Conservation (phyloP, 1,139 yeast species). For the Candida dubliniensis region DNA sequence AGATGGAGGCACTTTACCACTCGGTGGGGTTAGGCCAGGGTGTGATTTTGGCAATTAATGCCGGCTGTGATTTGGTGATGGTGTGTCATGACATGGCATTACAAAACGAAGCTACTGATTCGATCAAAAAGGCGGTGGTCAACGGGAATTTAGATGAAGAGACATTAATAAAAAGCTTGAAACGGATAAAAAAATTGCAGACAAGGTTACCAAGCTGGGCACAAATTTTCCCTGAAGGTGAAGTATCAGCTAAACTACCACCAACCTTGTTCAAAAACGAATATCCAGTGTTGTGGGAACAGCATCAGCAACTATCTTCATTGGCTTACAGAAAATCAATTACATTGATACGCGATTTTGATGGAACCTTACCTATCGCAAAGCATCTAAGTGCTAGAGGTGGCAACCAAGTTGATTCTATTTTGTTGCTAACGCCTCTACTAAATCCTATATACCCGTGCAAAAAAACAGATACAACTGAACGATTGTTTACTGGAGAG, state of each 20-base stretch:
- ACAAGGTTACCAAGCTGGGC: constrained; percentile 48
- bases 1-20: constrained; percentile 63
- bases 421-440: constrained; percentile 56
- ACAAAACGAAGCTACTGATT: constrained; percentile 60
- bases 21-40: constrained; percentile 69
- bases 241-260: constrained; percentile 28
- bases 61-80: constrained; percentile 67
- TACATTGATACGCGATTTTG: constrained; percentile 57
- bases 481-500: constrained; percentile 49
- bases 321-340: constrained; percentile 54
- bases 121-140: constrained; percentile 52
- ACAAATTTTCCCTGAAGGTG: constrained; percentile 43
- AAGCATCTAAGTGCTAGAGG: constrained; percentile 29
- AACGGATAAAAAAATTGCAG: constrained; percentile 48
- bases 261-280: constrained; percentile 27
- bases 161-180: constrained; percentile 40
- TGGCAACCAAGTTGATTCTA: constrained; percentile 27
- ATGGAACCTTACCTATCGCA: constrained; percentile 52
- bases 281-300: constrained; percentile 36
- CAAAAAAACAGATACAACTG: constrained; percentile 15
- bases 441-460: constrained; percentile 43
- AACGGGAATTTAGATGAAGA: constrained; percentile 55
- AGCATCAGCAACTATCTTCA: constrained; percentile 47
- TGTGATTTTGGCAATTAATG: constrained; percentile 58
- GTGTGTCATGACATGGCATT: constrained; percentile 59